Evolutionary conservation across 1,139 yeast species (phyloP), one percentile per base, ranked within the genome.

Genomic region (Diutina pseudorugosa): DNA sequence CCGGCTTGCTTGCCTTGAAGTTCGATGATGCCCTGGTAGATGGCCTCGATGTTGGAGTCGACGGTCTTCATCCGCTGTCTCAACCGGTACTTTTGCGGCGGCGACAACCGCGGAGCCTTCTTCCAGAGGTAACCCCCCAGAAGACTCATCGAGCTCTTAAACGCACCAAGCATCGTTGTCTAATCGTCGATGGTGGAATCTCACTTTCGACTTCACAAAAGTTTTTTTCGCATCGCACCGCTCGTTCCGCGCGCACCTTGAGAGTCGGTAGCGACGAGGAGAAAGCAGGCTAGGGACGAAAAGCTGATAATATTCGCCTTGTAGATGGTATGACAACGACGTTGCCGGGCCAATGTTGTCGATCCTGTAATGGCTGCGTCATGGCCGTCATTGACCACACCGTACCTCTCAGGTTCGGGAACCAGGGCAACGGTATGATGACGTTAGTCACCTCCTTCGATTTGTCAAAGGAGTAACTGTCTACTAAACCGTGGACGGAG

Each of bases 91-190:
- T 93, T 93, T 64, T 91, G 97, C 18, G 79, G 80, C 48, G 75
- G 71, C 5, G 97, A 87, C 78, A 93, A 75, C 60, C 95, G 80
- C 70, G 76, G 72, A 2, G 75, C 69, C 50, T 75, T 79, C 58
- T 78, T 82, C 96, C 97, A 91, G 54, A 91, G 72, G 61, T 89
- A 79, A 33, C 98, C 98, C 54, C 98, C 95, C 51, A 83, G 67
- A 14, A 79, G 68, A 41, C 80, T 75, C 55, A 75, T 68, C 14
- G 95, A 71, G 33, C 84, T 71, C 71, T 77, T 84, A 65, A 89
- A 89, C 16, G 95, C 83, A 55, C 96, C 96, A 62, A 88, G 82
- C 96, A 88, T 87, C 7, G 30, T 25, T 7, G 21, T 16, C 4
- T 30, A 11, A 14, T 4, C n/a, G 14, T 12, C n/a, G 36, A 12